A percentile compares a stretch with the other conserved stretches of the same genome.
Evolutionary conservation across 768 basidiomycete genomes (phyloP).

Genomic region (Kwoniella heveanensis): DNA sequence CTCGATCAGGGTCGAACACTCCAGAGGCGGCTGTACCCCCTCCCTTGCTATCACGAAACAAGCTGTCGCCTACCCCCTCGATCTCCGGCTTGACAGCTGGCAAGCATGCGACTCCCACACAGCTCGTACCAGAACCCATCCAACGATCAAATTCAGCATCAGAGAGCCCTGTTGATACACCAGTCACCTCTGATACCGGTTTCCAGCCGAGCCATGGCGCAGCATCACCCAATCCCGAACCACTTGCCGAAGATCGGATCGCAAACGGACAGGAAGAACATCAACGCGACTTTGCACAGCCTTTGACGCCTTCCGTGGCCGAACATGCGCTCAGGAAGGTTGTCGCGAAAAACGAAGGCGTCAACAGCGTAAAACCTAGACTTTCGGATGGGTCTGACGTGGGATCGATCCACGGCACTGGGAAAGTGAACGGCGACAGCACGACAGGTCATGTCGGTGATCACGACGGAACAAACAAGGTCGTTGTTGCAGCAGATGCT

Average conservation of each 20-base stretch:
- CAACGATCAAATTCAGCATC: conserved; percentile 3
- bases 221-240: too few species aligned
- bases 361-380: neutral
- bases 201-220: too few species aligned
- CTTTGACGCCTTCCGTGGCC: conserved; percentile 20
- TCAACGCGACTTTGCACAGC: neutral
- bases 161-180: neutral
- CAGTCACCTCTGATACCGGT: too few species aligned
- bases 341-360: conserved; percentile 20
- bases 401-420: neutral
- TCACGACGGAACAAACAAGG: too few species aligned
- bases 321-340: conserved; percentile 33
- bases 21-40: conserved; percentile 11
- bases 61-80: neutral
- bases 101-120: neutral
- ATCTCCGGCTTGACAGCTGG: neutral
- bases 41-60: conserved; percentile 9
- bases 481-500: too few species aligned
- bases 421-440: too few species aligned
- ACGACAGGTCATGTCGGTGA: too few species aligned
- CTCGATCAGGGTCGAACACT: neutral
- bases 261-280: too few species aligned
- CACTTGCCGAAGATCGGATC: too few species aligned
- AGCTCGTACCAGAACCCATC: neutral
- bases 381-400: neutral